phyloP scores from a whole-genome alignment of 495 filamentous ascomycete species.

The Lasiosphaeris hirsuta region DNA sequence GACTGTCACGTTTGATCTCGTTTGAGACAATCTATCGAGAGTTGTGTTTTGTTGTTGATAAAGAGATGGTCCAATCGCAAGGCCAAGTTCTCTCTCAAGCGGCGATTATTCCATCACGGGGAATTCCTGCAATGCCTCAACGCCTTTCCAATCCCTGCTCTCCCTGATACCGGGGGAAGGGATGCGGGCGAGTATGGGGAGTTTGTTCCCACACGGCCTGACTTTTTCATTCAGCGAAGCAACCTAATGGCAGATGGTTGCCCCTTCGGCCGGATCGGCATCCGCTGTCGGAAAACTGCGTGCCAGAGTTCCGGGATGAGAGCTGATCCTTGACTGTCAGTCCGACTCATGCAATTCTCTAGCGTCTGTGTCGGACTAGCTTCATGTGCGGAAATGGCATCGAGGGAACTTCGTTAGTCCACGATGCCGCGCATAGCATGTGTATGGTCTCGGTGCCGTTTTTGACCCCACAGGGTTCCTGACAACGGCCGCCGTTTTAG shows the following conservation, averaged over 20 bases:
- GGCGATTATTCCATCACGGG: neutral
- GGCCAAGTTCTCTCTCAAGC: neutral
- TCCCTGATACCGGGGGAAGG: neutral
- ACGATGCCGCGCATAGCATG: neutral
- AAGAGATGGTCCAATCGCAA: neutral
- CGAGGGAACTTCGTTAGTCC: neutral
- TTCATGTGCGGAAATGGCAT: neutral
- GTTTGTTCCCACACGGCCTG: neutral
- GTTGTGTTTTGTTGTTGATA: neutral
- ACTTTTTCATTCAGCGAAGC: neutral
- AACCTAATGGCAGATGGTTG: slow-evolving; percentile 1
- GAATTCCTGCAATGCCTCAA: neutral
- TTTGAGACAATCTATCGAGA: neutral
- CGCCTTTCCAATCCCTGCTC: slow-evolving; percentile 1
- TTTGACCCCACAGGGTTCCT: slow-evolving; percentile 1
- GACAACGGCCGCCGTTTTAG: too few relatives aligned
- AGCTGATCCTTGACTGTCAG: neutral
- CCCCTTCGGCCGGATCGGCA: neutral
- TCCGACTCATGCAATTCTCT: neutral
- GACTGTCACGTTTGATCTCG: neutral
- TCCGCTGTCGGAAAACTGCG: neutral
- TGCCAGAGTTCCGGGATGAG: neutral
- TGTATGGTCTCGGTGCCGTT: neutral
- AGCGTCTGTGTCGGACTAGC: neutral
- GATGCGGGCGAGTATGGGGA: slow-evolving; percentile 3